A percentile compares a stretch with the other conserved stretches of the same genome.
These are phyloP conservation scores for Pseudonectria foliicola DNA, from an alignment of 2,329 filamentous ascomycete species.

Conservation along the genomic window DNA sequence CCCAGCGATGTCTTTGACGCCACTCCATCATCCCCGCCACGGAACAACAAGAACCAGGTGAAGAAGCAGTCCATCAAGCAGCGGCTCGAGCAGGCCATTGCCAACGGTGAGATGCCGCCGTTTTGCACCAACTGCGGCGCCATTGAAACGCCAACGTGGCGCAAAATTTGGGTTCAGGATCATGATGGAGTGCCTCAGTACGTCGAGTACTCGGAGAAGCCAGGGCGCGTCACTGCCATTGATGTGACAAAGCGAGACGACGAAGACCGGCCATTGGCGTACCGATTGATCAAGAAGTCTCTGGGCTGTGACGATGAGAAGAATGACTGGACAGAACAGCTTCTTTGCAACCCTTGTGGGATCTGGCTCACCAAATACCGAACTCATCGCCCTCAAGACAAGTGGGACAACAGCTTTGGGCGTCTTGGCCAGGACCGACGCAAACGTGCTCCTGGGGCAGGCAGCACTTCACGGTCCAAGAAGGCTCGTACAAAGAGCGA, in stretches of 20 bases:
- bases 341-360: constrained; percentile 92
- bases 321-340: constrained; percentile 59
- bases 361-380: constrained; percentile 91
- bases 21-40: constrained; percentile 34
- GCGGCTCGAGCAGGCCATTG: constrained; percentile 56
- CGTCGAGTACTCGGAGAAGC: constrained; percentile 64
- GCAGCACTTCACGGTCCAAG: constrained; percentile 34
- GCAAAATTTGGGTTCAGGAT: constrained; percentile 81
- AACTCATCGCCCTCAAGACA: constrained; percentile 71
- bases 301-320: constrained; percentile 57
- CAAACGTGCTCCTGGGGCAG: constrained; percentile 38
- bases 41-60: constrained; percentile 56
- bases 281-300: constrained; percentile 73
- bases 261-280: constrained; percentile 55
- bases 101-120: constrained; percentile 75
- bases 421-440: constrained; percentile 45
- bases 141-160: constrained; percentile 94
- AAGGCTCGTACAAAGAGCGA: constrained; percentile 44
- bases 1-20: constrained; percentile 35
- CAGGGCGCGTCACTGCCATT: constrained; percentile 68
- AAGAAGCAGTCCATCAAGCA: constrained; percentile 57
- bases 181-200: constrained; percentile 62
- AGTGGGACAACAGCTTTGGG: constrained; percentile 65
- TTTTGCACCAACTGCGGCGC: constrained; percentile 91
- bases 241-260: constrained; percentile 58